A percentile compares a stretch with the other conserved stretches of the same genome.
phyloP scores from a whole-genome alignment of 1,284 basidiomycete species.

The Naganishia liquefaciens region DNA sequence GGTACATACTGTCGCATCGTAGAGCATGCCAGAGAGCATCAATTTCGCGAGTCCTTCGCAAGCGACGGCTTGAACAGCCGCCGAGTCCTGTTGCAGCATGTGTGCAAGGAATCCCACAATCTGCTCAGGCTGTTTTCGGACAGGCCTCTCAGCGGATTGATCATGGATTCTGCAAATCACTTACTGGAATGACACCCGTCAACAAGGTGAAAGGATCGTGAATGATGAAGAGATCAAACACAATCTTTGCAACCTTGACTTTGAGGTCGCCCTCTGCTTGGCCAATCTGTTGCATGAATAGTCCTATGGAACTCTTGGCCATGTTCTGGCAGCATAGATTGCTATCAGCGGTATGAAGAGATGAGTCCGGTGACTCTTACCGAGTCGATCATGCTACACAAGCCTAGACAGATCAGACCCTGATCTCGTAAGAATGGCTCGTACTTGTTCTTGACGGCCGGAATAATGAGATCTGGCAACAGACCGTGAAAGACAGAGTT shows the following conservation, averaged over 20 bases:
- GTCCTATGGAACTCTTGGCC: constrained; percentile 82
- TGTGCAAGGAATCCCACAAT: constrained; percentile 75
- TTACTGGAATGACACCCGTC: constrained; percentile 45
- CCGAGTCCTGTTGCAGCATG: constrained; percentile 70
- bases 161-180: constrained; percentile 6
- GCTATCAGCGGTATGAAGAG: not conserved
- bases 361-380: constrained; percentile 46
- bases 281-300: constrained; percentile 84
- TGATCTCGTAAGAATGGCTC: constrained; percentile 80
- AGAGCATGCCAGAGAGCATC: constrained; percentile 78
- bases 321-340: constrained; percentile 62
- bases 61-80: constrained; percentile 75
- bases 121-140: constrained; percentile 61
- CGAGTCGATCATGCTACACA: constrained; percentile 86
- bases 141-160: not conserved
- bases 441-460: constrained; percentile 78
- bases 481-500: constrained; percentile 92
- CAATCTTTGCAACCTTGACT: constrained; percentile 76
- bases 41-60: constrained; percentile 87
- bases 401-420: constrained; percentile 78
- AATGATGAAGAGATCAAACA: constrained; percentile 89
- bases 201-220: constrained; percentile 67
- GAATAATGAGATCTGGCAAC: constrained; percentile 84
- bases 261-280: constrained; percentile 74
- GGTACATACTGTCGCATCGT: constrained; percentile 67